Base-by-base conservation (phyloP, 495 filamentous ascomycete genomes). In the Cercophora samala region DNA sequence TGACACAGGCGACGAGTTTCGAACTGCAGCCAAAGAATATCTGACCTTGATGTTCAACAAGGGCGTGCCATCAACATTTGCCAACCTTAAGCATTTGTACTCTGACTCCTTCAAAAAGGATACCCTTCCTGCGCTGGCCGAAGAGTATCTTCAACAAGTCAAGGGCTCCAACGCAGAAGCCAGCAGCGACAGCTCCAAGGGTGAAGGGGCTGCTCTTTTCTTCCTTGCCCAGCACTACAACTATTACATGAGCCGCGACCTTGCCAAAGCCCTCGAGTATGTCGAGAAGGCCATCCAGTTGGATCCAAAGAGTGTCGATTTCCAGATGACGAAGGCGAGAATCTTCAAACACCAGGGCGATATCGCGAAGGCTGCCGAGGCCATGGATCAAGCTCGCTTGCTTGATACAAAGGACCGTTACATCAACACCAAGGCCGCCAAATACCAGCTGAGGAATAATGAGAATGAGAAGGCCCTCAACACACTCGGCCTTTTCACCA, bases 191-290 rank as follows among this genome's bases (percentile, higher is more conserved):
- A 77, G 79, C 60, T 85, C 86, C 23, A 86, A 88, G 62, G 94
- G 93, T 72, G 82, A 89, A 61, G 83, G 90, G 6, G 91, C 93
- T 13, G 89, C 89, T 3, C 86, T 91, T 54, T 97, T 95, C 74
- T 99, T 96, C 82, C 87, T 99, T 62, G 92, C 92, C 5, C 96
- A 98, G 72, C 95, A 99, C 77, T 97, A 97, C 81, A 93, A 97
- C 77, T 97, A 96, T 73, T 83, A 91, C 76, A 83, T 92, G 63
- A 96, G 90, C 72, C 91, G 93, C 51, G 85, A 97, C 75, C 82
- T 97, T 26, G 66, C 84, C 25, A 94, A 93, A 77, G 93, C 96
- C 11, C 84, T 90, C 77, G 84, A 91, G 66, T 89, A 87, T 68
- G 90, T 96, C 59, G 89, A 97, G n/a, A 88, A 89, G 76, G 92